Percentiles rank a stretch among this genome's conserved stretches.
Evolutionary conservation across 129 eudicot species (phyloP).

Genomic region (Glebionis coronaria): DNA sequence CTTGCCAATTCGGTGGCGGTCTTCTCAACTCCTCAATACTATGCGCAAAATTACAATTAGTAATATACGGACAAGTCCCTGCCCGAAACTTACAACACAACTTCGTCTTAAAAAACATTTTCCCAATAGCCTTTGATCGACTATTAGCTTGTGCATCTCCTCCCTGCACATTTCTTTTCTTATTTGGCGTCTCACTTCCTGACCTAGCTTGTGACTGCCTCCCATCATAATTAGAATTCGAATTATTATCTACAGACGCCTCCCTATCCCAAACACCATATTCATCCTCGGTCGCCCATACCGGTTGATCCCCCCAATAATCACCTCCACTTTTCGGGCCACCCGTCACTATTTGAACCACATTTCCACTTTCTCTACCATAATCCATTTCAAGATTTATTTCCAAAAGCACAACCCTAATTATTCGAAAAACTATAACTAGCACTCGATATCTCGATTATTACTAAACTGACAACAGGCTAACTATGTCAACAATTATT

Average conservation of each 20-base stretch:
- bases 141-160: constrained; percentile 40
- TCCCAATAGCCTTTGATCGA: constrained; percentile 87
- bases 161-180: constrained; percentile 59
- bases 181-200: constrained; percentile 65
- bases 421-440: background rate
- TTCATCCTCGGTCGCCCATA: constrained; percentile 95
- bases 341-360: constrained; percentile 56
- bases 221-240: constrained; percentile 57
- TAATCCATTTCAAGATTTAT: constrained; percentile 41
- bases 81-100: constrained; percentile 86
- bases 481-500: no score
- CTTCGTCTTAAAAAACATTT: constrained; percentile 86
- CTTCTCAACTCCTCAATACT: constrained; percentile 72
- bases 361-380: constrained; percentile 60
- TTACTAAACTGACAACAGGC: background rate
- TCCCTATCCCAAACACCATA: constrained; percentile 62
- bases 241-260: constrained; percentile 41
- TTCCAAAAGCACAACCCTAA: constrained; percentile 14
- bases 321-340: constrained; percentile 44
- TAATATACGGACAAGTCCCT: constrained; percentile 78
- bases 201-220: constrained; percentile 43
- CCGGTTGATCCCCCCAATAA: constrained; percentile 74
- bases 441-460: constrained; percentile 2
- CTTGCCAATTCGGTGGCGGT: constrained; percentile 98
- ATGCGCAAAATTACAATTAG: constrained; percentile 94